These are phyloP conservation scores for Mycena belliarum DNA, from an alignment of 768 basidiomycete genomes.

Conservation along the genomic window DNA sequence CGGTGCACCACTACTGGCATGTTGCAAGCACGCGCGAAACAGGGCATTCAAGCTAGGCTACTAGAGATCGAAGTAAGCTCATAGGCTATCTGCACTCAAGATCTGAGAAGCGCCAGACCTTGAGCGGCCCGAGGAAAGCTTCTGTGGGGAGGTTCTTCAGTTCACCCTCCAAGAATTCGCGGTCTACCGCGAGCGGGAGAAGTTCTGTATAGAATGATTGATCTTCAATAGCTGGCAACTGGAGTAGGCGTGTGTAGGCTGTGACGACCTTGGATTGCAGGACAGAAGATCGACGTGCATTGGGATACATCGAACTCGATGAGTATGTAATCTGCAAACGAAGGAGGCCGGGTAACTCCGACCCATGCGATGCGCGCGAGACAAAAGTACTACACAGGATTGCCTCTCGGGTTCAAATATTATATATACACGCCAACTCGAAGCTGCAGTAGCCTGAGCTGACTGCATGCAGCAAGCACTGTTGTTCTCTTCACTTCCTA, in stretches of 20 bases:
- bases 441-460: too few species aligned
- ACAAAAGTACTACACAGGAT: too few species aligned
- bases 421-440: too few species aligned
- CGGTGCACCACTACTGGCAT: slow-evolving; percentile 36
- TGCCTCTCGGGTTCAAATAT: too few species aligned
- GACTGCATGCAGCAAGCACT: not conserved
- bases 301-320: slow-evolving; percentile 4
- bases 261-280: slow-evolving; percentile 50
- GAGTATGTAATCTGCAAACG: too few species aligned
- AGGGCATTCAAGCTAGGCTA: slow-evolving; percentile 35
- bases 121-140: slow-evolving; percentile 16
- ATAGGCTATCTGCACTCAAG: not conserved
- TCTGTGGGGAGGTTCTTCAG: slow-evolving; percentile 16
- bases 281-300: slow-evolving; percentile 13
- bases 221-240: slow-evolving; percentile 45
- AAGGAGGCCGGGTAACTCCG: not conserved
- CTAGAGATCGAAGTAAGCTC: slow-evolving; percentile 14
- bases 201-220: slow-evolving; percentile 54
- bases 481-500: not conserved
- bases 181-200: slow-evolving; percentile 54
- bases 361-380: too few species aligned
- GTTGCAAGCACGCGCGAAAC: slow-evolving; percentile 47
- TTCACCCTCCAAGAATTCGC: slow-evolving; percentile 38
- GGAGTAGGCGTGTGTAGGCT: slow-evolving; percentile 51
- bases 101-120: slow-evolving; percentile 6